phyloP scores from a whole-genome alignment of 352 stramenopile genomes.

The Pythium graminicola region DNA sequence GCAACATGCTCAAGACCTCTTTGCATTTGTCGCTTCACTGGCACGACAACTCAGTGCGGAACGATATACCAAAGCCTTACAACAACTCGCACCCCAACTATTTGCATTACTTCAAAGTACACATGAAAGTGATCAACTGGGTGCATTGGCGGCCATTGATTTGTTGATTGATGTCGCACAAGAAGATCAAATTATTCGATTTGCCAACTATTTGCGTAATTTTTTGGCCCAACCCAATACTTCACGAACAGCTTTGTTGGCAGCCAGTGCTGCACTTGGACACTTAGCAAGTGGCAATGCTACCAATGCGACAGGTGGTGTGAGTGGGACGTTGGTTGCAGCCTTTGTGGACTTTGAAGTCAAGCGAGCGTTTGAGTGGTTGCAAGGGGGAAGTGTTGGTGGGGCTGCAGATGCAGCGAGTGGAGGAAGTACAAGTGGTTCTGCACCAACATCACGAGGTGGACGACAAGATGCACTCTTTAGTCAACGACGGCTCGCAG shows the following conservation, averaged over 20 bases:
- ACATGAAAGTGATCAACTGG: constrained; percentile 61
- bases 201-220: constrained; percentile 86
- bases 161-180: constrained; percentile 74
- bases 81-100: constrained; percentile 69
- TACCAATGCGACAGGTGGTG: constrained; percentile 33
- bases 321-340: constrained; percentile 79
- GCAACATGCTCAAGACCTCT: constrained; percentile 49
- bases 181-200: constrained; percentile 87
- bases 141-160: constrained; percentile 68
- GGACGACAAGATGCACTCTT: constrained; percentile 60
- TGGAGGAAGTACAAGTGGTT: not conserved
- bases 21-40: constrained; percentile 53
- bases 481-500: constrained; percentile 66
- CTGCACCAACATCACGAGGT: constrained; percentile 7
- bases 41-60: constrained; percentile 73
- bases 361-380: constrained; percentile 87
- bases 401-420: not conserved
- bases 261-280: constrained; percentile 71
- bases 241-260: constrained; percentile 48
- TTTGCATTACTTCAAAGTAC: constrained; percentile 61
- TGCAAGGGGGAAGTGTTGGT: constrained; percentile 32
- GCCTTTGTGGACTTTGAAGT: constrained; percentile 92
- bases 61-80: constrained; percentile 67
- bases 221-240: constrained; percentile 75
- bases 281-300: constrained; percentile 66